Conservation (phyloP, 768 basidiomycete genomes). For the Pluteus cervinus region DNA sequence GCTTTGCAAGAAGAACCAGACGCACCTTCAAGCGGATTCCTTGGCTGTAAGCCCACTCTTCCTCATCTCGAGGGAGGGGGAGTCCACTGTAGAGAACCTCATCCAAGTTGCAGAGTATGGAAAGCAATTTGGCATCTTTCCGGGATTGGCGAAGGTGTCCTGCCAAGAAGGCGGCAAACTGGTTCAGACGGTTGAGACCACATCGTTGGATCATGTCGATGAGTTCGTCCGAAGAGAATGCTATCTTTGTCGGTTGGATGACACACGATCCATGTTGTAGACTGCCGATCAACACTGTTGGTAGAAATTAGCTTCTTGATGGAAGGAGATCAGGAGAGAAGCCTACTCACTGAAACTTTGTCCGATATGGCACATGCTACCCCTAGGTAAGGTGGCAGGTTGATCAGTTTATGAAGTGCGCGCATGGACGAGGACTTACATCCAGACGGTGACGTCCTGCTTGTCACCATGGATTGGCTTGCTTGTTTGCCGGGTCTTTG, state of each 20-base stretch:
- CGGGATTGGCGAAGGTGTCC: conserved; percentile 57
- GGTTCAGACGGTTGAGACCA: conserved; percentile 67
- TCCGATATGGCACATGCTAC: conserved; percentile 79
- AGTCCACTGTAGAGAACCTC: conserved; percentile 65
- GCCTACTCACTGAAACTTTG: conserved; percentile 63
- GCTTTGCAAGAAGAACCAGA: conserved; percentile 12
- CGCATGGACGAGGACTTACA: conserved; percentile 41
- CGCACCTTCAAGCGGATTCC: conserved; percentile 60
- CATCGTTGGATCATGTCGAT: conserved; percentile 65
- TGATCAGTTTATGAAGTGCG: conserved; percentile 20
- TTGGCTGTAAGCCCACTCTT: conserved; percentile 61
- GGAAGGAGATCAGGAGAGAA: conserved; percentile 16
- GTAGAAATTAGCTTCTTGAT: conserved; percentile 15
- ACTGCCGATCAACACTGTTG: conserved; percentile 61
- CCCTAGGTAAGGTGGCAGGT: conserved; percentile 42
- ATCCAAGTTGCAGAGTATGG: conserved; percentile 48
- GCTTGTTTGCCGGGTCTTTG: conserved; percentile 53
- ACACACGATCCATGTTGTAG: conserved; percentile 71
- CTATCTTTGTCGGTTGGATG: conserved; percentile 61
- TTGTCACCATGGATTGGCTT: conserved; percentile 39
- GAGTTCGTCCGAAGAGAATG: conserved; percentile 65
- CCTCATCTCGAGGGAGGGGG: conserved; percentile 59
- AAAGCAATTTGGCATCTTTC: conserved; percentile 53
- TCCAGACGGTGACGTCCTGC: conserved; percentile 68
- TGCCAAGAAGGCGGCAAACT: conserved; percentile 69